These are phyloP conservation scores for Aspergillus intermedius DNA, from an alignment of 2,329 filamentous ascomycete species.

Conservation along the genomic window DNA sequence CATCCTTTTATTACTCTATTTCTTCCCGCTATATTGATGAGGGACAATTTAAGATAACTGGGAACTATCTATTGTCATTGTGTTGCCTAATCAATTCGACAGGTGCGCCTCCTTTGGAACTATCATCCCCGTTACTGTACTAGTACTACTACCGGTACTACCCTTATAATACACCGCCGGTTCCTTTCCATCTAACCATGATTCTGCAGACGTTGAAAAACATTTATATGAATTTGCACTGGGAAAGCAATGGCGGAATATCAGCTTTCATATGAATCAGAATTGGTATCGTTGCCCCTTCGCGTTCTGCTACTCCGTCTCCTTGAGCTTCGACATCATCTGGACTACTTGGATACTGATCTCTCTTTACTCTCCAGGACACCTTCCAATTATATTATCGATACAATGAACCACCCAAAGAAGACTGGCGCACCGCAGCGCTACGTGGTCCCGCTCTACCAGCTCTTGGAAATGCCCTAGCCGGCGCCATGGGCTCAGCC, in stretches of 20 bases:
- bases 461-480: conserved; percentile 73
- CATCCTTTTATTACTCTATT: too few species aligned
- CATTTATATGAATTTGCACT: too few species aligned
- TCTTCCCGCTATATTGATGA: too few species aligned
- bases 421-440: conserved; percentile 26
- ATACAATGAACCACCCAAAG: conserved; percentile 27
- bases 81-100: too few species aligned
- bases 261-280: conserved; percentile 57
- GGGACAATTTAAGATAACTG: too few species aligned
- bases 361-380: conserved; percentile 22
- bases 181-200: too few species aligned
- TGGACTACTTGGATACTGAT: neutral
- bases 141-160: too few species aligned
- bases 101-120: too few species aligned
- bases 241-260: conserved; percentile 62
- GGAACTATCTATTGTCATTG: too few species aligned
- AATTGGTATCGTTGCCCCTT: conserved; percentile 13
- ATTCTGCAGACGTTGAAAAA: too few species aligned
- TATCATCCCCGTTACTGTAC: too few species aligned
- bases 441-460: conserved; percentile 49
- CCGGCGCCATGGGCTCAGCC: conserved; percentile 70
- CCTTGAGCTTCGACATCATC: neutral
- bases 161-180: too few species aligned
- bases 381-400: conserved; percentile 41
- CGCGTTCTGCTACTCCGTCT: neutral